These are phyloP conservation scores for Pharus latifolius DNA, from an alignment of 176 grass and related monocot species.

Conservation along the genomic window DNA sequence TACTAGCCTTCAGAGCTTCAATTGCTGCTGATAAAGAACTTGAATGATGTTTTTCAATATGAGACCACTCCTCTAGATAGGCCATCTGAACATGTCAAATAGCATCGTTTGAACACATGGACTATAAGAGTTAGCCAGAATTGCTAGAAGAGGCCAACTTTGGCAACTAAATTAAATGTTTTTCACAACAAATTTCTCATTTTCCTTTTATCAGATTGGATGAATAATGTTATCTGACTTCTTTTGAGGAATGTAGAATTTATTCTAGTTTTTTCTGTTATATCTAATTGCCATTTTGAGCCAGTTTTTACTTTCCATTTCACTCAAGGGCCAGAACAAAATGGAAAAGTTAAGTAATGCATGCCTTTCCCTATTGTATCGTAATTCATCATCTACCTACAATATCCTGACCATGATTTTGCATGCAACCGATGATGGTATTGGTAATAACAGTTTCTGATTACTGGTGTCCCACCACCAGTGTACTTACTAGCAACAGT, in stretches of 20 bases:
- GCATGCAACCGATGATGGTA: too few relatives aligned
- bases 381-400: too few relatives aligned
- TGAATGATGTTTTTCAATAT: constrained; percentile 72
- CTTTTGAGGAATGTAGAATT: neutral
- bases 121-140: neutral
- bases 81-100: constrained; percentile 53
- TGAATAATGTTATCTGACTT: neutral
- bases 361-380: too few relatives aligned
- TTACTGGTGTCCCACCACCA: too few relatives aligned
- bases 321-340: too few relatives aligned
- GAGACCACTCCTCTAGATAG: constrained; percentile 75
- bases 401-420: too few relatives aligned
- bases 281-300: too few relatives aligned
- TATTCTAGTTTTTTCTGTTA: neutral
- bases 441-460: too few relatives aligned
- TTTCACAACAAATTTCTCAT: neutral
- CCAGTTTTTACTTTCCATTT: too few relatives aligned
- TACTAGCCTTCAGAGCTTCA: constrained; percentile 90
- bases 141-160: neutral
- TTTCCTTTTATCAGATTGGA: neutral
- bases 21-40: constrained; percentile 73
- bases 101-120: constrained; percentile 14
- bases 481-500: too few relatives aligned
- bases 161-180: neutral
- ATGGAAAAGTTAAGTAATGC: too few relatives aligned